These are phyloP conservation scores for Sclerotinia sclerotiorum DNA, from an alignment of 2,329 filamentous ascomycete genomes.

Conservation along the genomic window DNA sequence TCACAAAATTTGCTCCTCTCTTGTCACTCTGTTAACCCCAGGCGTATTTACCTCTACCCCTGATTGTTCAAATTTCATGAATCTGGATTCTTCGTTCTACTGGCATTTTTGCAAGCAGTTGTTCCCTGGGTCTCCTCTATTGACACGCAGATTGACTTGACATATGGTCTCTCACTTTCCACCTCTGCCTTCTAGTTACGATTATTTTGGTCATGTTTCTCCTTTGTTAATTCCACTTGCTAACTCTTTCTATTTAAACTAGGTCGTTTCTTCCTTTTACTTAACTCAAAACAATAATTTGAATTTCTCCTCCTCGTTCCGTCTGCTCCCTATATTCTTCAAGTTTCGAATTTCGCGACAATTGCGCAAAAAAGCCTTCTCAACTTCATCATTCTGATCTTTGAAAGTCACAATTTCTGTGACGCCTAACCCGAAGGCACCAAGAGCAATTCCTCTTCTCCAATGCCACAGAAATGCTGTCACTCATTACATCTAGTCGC, in stretches of 20 bases:
- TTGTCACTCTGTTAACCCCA: background rate
- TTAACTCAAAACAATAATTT: background rate
- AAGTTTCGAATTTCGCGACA: rapidly evolving
- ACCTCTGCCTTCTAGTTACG: too few relatives aligned
- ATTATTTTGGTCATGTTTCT: too few relatives aligned
- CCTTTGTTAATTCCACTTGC: background rate
- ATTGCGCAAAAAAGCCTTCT: rapidly evolving
- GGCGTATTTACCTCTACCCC: too few relatives aligned
- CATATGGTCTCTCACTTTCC: too few relatives aligned
- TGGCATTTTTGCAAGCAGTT: background rate
- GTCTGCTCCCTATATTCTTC: too few relatives aligned
- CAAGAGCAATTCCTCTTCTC: rapidly evolving
- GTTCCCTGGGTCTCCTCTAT: background rate
- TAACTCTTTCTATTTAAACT: background rate
- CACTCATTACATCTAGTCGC: too few relatives aligned
- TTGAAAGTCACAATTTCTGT: rapidly evolving
- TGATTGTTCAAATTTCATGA: background rate
- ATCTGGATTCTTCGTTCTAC: background rate
- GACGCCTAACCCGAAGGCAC: background rate
- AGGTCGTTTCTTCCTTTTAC: background rate
- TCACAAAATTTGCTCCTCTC: background rate
- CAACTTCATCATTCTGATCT: too few relatives aligned
- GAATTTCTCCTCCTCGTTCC: too few relatives aligned
- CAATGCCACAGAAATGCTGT: too few relatives aligned
- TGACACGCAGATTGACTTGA: background rate